Conservation (phyloP, 495 filamentous ascomycete species). For the Podospora bellae-mahoneyi region DNA sequence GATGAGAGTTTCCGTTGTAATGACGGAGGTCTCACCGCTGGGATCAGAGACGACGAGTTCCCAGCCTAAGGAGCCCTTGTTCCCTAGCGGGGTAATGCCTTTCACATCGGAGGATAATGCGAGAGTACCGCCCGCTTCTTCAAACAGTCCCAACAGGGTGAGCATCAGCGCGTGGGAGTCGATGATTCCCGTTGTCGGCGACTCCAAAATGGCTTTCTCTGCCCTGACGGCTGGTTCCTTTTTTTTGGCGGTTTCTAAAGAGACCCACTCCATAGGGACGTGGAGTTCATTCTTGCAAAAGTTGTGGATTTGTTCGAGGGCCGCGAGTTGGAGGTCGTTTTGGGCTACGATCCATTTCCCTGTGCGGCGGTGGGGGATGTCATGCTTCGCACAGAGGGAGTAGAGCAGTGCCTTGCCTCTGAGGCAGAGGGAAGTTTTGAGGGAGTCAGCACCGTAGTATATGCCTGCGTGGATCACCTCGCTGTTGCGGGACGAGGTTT, state of each 20-base stretch:
- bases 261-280: slow-evolving; percentile 72
- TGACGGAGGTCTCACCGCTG: slow-evolving; percentile 47
- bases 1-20: slow-evolving; percentile 72
- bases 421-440: slow-evolving; percentile 85
- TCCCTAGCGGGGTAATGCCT: slow-evolving; percentile 56
- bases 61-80: slow-evolving; percentile 46
- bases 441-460: slow-evolving; percentile 73
- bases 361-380: slow-evolving; percentile 67
- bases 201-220: slow-evolving; percentile 71
- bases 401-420: slow-evolving; percentile 74
- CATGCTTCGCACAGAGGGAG: slow-evolving; percentile 61
- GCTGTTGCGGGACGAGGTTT: slow-evolving; percentile 90
- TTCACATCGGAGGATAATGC: slow-evolving; percentile 64
- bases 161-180: slow-evolving; percentile 85
- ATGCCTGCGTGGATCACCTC: slow-evolving; percentile 97
- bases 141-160: slow-evolving; percentile 67
- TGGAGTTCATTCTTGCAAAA: slow-evolving; percentile 59
- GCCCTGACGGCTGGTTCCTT: slow-evolving; percentile 77
- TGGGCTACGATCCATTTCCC: slow-evolving; percentile 98
- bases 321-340: slow-evolving; percentile 61
- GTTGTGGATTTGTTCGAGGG: slow-evolving; percentile 61
- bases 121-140: slow-evolving; percentile 70
- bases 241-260: slow-evolving; percentile 52
- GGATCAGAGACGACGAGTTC: slow-evolving; percentile 43
- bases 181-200: slow-evolving; percentile 81